phyloP scores from a whole-genome alignment of 1,139 yeast genomes.

The Candida labiduridarum region DNA sequence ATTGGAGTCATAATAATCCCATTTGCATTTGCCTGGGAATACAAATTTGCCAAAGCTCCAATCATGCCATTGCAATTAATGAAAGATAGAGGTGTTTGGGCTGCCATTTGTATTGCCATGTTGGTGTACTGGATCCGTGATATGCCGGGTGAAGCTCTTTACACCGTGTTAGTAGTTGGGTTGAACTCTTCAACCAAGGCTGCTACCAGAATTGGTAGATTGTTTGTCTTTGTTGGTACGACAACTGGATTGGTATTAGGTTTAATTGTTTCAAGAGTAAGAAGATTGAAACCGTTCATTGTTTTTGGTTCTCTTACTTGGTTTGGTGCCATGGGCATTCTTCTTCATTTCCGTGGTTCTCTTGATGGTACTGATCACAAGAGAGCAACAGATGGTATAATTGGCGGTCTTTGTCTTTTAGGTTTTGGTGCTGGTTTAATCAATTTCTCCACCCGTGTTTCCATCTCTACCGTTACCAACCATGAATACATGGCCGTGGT shows the following conservation, averaged over 20 bases:
- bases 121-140: conserved; percentile 61
- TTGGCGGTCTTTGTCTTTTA: conserved; percentile 65
- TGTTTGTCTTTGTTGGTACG: conserved; percentile 66
- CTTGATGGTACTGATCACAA: conserved; percentile 25
- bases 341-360: conserved; percentile 35
- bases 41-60: conserved; percentile 53
- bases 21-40: conserved; percentile 57
- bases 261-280: conserved; percentile 49
- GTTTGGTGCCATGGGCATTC: conserved; percentile 36
- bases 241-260: conserved; percentile 65
- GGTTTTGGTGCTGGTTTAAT: conserved; percentile 77
- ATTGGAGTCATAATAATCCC: conserved; percentile 63
- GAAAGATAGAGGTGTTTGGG: conserved; percentile 63
- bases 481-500: conserved; percentile 70
- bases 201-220: conserved; percentile 65
- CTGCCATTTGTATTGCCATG: conserved; percentile 54
- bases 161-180: conserved; percentile 64
- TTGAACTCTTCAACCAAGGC: conserved; percentile 58
- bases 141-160: conserved; percentile 71
- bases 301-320: conserved; percentile 54
- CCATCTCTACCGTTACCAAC: conserved; percentile 61
- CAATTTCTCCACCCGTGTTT: conserved; percentile 67
- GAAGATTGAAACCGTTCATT: conserved; percentile 62
- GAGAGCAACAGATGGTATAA: conserved; percentile 50
- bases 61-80: conserved; percentile 57